phyloP scores from a whole-genome alignment of 768 basidiomycete genomes.

The Tephrocybe sp. region DNA sequence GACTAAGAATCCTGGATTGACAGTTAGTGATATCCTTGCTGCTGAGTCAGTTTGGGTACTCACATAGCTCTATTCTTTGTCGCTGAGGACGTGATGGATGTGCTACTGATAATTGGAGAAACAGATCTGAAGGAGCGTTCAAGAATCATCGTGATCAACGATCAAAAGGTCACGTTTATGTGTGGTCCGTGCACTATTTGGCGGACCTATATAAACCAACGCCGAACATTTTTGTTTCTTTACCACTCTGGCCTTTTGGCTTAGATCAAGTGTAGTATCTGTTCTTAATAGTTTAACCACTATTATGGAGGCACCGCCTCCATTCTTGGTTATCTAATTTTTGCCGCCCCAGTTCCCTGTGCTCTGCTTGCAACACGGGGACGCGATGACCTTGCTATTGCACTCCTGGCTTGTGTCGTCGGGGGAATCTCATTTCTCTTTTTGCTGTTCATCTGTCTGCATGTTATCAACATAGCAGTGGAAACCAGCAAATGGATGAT shows the following conservation, averaged over 20 bases:
- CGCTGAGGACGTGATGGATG: no score
- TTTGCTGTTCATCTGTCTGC: constrained; percentile 13
- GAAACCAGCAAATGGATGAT: constrained; percentile 16
- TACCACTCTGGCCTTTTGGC: constrained; percentile 94
- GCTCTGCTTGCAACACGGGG: constrained; percentile 58
- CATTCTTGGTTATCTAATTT: constrained; percentile 58
- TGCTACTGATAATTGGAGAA: not conserved
- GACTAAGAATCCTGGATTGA: not conserved
- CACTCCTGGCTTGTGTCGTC: constrained; percentile 61
- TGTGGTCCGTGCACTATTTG: constrained; percentile 11
- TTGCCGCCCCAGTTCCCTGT: constrained; percentile 45
- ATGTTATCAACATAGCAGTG: constrained; percentile 4
- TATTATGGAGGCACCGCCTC: constrained; percentile 55
- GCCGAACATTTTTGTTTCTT: constrained; percentile 16
- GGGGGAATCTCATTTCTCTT: constrained; percentile 41
- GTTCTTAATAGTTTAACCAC: constrained; percentile 85
- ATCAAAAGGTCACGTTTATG: not conserved
- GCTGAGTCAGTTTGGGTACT: no score
- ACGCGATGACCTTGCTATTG: constrained; percentile 54
- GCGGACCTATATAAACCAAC: constrained; percentile 7
- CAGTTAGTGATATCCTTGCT: no score
- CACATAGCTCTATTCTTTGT: no score
- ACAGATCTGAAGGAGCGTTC: not conserved
- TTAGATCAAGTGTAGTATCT: constrained; percentile 98
- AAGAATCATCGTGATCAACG: not conserved